These are phyloP conservation scores for Quercus aquifolioides DNA, from an alignment of 306 rosid species.

Conservation along the genomic window DNA sequence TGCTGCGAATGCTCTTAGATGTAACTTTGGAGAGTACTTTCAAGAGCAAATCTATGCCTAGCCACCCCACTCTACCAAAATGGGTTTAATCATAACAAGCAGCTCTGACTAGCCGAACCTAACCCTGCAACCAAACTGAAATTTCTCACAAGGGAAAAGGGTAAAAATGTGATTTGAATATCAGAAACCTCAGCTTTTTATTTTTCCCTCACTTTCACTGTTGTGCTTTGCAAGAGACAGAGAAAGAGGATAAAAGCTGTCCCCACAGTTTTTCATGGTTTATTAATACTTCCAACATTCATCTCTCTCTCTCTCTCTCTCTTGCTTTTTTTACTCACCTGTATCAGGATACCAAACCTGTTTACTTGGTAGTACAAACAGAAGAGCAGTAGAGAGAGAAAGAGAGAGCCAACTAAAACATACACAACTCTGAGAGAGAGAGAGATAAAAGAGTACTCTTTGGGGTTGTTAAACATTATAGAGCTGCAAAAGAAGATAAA, in stretches of 20 bases:
- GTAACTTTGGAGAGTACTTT: background rate
- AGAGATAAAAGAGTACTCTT: slow-evolving; percentile 11
- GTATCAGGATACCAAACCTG: slow-evolving; percentile 29
- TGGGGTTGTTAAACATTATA: slow-evolving; percentile 28
- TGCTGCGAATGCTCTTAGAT: too few relatives aligned
- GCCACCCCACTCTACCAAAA: background rate
- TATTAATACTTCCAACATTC: slow-evolving; percentile 8
- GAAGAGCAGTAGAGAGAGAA: slow-evolving; percentile 1
- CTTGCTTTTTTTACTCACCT: background rate
- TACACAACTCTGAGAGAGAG: background rate
- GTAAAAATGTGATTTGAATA: slow-evolving; percentile 8
- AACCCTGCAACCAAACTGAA: background rate
- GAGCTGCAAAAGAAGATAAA: slow-evolving; percentile 6
- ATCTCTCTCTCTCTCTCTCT: slow-evolving; percentile 2
- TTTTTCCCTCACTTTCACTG: background rate
- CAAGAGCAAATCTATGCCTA: background rate
- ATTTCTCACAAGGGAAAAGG: slow-evolving; percentile 10
- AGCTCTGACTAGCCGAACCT: background rate
- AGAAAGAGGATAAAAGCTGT: slow-evolving; percentile 39
- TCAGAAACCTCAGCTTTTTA: background rate
- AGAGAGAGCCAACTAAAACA: background rate
- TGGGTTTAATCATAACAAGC: too few relatives aligned
- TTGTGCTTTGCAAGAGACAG: slow-evolving; percentile 24
- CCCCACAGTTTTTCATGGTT: slow-evolving; percentile 37
- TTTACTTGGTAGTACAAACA: slow-evolving; percentile 32